phyloP scores from a whole-genome alignment of 78 protist genomes.

The Neovahlkampfia damariscottae region DNA sequence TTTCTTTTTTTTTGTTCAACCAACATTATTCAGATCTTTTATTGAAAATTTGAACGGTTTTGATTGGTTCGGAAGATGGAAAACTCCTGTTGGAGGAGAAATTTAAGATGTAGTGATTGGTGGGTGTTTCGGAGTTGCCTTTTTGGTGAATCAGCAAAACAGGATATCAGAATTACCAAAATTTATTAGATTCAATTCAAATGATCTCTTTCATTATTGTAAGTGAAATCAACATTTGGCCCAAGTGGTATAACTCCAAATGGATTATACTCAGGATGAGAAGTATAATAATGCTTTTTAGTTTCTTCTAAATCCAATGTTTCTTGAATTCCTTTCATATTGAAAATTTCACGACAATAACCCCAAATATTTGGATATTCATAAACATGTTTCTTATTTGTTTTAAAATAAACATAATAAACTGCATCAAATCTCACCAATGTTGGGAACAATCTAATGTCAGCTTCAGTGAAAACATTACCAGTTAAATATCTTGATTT shows the following conservation, averaged over 20 bases:
- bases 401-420: conserved; percentile 63
- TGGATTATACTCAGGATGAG: conserved; percentile 50
- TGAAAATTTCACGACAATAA: conserved; percentile 52
- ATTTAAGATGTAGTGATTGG: too few species aligned
- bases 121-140: too few species aligned
- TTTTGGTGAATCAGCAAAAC: too few species aligned
- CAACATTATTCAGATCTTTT: too few species aligned
- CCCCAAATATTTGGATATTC: conserved; percentile 57
- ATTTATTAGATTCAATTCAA: too few species aligned
- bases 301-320: conserved; percentile 60
- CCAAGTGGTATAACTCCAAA: conserved; percentile 45
- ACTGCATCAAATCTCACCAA: conserved; percentile 77
- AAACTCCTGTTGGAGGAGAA: too few species aligned
- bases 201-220: too few species aligned
- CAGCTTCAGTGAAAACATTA: conserved; percentile 64
- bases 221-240: conserved; percentile 23
- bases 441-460: conserved; percentile 69
- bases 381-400: conserved; percentile 26
- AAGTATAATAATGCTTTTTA: conserved; percentile 41
- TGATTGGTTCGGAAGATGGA: too few species aligned
- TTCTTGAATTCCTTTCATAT: conserved; percentile 3
- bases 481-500: conserved; percentile 39
- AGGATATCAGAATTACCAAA: too few species aligned
- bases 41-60: too few species aligned
- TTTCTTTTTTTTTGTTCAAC: too few species aligned